phyloP scores from a whole-genome alignment of 1,284 basidiomycete species.

The Paramarasmius palmivorus region DNA sequence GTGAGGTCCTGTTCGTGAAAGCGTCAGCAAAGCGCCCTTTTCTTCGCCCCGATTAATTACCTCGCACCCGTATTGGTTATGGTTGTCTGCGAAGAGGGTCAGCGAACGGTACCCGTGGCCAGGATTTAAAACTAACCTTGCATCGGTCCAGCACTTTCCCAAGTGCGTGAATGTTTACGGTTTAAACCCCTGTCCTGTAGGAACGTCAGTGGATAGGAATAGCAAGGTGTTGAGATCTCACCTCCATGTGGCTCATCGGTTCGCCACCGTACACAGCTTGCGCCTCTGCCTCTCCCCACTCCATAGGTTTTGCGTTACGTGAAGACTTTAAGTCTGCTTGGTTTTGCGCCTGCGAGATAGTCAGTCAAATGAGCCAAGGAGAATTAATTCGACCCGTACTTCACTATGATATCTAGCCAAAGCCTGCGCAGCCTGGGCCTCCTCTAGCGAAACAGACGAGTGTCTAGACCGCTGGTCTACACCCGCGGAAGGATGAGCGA shows the following conservation, averaged over 20 bases:
- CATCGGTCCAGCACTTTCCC: constrained; percentile 53
- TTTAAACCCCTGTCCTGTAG: constrained; percentile 42
- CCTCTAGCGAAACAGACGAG: constrained; percentile 46
- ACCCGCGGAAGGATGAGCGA: constrained; percentile 7
- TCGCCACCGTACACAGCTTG: constrained; percentile 49
- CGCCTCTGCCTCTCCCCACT: constrained; percentile 51
- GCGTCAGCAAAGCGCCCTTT: constrained; percentile 17
- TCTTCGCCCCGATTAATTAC: constrained; percentile 30
- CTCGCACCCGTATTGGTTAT: constrained; percentile 42
- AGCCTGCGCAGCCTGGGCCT: constrained; percentile 33
- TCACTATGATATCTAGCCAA: constrained; percentile 41
- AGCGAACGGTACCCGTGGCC: constrained; percentile 2
- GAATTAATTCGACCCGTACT: constrained; percentile 21
- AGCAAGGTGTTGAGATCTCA: constrained; percentile 24
- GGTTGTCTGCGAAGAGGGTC: constrained; percentile 28
- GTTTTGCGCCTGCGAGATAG: constrained; percentile 25
- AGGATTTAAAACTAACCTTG: constrained; percentile 30
- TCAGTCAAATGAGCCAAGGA: constrained; percentile 5
- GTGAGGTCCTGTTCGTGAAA: constrained; percentile 44
- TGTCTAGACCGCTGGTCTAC: constrained; percentile 40
- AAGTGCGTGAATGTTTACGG: constrained; percentile 58
- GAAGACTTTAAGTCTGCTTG: constrained; percentile 37
- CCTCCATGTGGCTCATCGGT: constrained; percentile 50
- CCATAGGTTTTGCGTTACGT: constrained; percentile 45
- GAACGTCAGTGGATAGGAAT: constrained; percentile 15